Percentiles rank a stretch among this genome's conserved stretches.
phyloP scores from a whole-genome alignment of 805 yeast species.

The Ogataea ganodermae region DNA sequence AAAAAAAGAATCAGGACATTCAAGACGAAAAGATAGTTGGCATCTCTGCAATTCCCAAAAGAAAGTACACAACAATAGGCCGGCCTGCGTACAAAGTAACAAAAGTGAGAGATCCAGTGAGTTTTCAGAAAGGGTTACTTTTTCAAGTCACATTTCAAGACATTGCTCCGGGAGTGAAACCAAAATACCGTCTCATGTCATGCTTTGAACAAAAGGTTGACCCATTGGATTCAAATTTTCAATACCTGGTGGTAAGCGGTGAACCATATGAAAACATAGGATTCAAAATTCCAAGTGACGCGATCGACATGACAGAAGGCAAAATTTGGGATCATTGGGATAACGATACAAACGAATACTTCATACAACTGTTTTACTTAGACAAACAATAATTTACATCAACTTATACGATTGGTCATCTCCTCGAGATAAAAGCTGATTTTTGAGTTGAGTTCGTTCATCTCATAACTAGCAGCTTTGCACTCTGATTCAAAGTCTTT shows the following conservation, averaged over 20 bases:
- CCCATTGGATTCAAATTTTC: constrained; percentile 49
- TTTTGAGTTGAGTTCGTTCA: constrained; percentile 56
- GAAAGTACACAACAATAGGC: constrained; percentile 62
- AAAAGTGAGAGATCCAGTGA: constrained; percentile 65
- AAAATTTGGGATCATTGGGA: constrained; percentile 77
- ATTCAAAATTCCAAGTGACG: constrained; percentile 66
- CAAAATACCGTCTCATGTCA: constrained; percentile 75
- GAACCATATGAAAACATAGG: constrained; percentile 88
- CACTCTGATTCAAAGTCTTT: constrained; percentile 53
- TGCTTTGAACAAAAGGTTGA: constrained; percentile 65
- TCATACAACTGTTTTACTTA: constrained; percentile 65
- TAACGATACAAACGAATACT: constrained; percentile 63
- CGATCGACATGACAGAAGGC: constrained; percentile 44
- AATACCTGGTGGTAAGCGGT: constrained; percentile 77
- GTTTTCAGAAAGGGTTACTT: constrained; percentile 63
- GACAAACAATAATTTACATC: constrained; percentile 12
- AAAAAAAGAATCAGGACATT: constrained; percentile 22
- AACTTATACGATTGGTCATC: constrained; percentile 40
- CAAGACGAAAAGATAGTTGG: constrained; percentile 20
- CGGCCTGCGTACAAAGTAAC: constrained; percentile 69
- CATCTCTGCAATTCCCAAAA: constrained; percentile 45
- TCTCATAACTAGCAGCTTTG: constrained; percentile 52
- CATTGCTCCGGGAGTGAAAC: constrained; percentile 46
- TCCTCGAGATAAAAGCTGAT: constrained; percentile 54
- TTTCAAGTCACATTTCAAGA: constrained; percentile 60